Percentiles rank a stretch among this genome's conserved stretches.
Evolutionary conservation across 2,329 filamentous ascomycete species (phyloP).

Genomic region (Pyrenochaeta sp.): DNA sequence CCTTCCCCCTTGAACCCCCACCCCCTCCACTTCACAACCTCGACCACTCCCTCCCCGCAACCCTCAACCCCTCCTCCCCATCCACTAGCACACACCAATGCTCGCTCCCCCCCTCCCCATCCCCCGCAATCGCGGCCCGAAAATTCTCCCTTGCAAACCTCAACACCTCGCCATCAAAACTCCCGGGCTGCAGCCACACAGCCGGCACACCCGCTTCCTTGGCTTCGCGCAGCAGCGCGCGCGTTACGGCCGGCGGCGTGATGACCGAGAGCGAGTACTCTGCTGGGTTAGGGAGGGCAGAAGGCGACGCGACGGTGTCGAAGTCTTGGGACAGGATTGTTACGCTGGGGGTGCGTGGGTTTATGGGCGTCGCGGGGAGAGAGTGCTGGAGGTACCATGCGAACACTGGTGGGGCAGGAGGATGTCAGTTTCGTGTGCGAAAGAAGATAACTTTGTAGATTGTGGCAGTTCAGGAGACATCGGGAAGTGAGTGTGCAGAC

Average conservation of each 20-base stretch:
- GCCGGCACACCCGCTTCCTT: conserved; percentile 72
- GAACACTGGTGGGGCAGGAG: conserved; percentile 75
- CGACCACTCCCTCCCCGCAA: conserved; percentile 45
- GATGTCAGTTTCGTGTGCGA: too few species aligned
- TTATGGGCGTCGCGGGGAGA: conserved; percentile 82
- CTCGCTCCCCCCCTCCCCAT: conserved; percentile 43
- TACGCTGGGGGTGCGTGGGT: conserved; percentile 73
- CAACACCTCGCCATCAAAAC: conserved; percentile 78
- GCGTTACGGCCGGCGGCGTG: conserved; percentile 81
- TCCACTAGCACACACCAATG: conserved; percentile 53
- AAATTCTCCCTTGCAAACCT: conserved; percentile 74
- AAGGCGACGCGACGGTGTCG: conserved; percentile 70
- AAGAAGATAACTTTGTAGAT: too few species aligned
- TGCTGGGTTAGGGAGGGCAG: conserved; percentile 63
- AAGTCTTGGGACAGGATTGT: conserved; percentile 66
- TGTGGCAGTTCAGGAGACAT: too few species aligned
- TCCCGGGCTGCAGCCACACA: conserved; percentile 78
- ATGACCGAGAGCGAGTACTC: conserved; percentile 79
- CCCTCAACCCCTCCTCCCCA: conserved; percentile 46
- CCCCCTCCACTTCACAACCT: conserved; percentile 27
- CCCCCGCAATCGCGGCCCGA: conserved; percentile 68
- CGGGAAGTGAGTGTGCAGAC: too few species aligned
- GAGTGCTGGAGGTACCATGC: conserved; percentile 83
- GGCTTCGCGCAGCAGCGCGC: conserved; percentile 77
- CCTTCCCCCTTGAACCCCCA: neutral